A percentile compares a stretch with the other conserved stretches of the same genome.
These are phyloP conservation scores for Petasospora fabianii DNA, from an alignment of 1,139 yeast species.

Conservation along the genomic window DNA sequence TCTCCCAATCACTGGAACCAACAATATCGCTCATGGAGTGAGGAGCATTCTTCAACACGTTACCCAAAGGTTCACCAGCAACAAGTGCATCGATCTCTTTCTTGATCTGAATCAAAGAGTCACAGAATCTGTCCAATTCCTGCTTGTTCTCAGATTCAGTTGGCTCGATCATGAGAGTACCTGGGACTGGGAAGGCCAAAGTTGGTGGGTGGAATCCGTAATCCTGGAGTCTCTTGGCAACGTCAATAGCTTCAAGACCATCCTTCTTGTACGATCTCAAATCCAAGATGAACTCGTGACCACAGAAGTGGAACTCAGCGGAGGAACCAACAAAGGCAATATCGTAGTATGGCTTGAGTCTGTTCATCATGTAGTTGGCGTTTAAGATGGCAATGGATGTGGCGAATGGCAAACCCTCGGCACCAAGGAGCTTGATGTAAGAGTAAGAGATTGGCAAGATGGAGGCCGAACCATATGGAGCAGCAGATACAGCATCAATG, in stretches of 20 bases:
- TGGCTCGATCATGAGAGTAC: slow-evolving; percentile 96
- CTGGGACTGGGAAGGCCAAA: slow-evolving; percentile 97
- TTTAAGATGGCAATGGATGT: slow-evolving; percentile 88
- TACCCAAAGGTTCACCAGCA: slow-evolving; percentile 62
- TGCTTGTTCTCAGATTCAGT: slow-evolving; percentile 89
- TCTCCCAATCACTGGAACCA: slow-evolving; percentile 62
- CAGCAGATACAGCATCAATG: slow-evolving; percentile 80
- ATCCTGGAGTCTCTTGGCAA: slow-evolving; percentile 95
- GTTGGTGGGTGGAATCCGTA: slow-evolving; percentile 99
- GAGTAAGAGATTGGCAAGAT: slow-evolving; percentile 93
- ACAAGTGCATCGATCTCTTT: slow-evolving; percentile 77
- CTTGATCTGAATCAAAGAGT: slow-evolving; percentile 80
- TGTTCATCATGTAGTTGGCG: slow-evolving; percentile 91
- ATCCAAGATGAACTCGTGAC: slow-evolving; percentile 94
- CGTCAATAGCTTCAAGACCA: slow-evolving; percentile 92
- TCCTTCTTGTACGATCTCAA: slow-evolving; percentile 76
- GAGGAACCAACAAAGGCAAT: slow-evolving; percentile 69
- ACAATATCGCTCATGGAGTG: slow-evolving; percentile 82
- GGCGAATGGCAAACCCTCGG: slow-evolving; percentile 75
- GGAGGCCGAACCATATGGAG: slow-evolving; percentile 94
- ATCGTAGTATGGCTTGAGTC: slow-evolving; percentile 65
- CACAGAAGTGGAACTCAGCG: slow-evolving; percentile 68
- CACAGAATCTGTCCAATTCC: slow-evolving; percentile 88
- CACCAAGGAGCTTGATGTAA: slow-evolving; percentile 91
- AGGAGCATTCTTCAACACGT: slow-evolving; percentile 84